Evolutionary conservation across 345 rosid species (phyloP), one percentile per base, ranked within the genome.

Genomic region (Hibiscus tridactylites): DNA sequence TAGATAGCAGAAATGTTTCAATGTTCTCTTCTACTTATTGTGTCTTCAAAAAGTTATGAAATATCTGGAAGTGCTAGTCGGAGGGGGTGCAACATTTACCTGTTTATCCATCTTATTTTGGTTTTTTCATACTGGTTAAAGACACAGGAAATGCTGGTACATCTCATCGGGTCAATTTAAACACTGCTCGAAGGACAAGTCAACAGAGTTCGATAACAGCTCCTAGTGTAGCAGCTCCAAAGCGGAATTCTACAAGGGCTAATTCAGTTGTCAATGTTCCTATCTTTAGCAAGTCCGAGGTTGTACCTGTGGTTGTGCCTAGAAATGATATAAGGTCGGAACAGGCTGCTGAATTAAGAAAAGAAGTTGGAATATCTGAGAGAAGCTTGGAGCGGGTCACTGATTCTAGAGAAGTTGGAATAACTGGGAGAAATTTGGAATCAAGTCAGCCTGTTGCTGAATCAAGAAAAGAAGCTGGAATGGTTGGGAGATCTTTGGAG

Each of bases 101-200:
- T 29, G 0, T 66, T 13, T 50, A n/a, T 74, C 71, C 49, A 73
- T 70, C 76, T 75, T 47, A 74, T 78, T 82, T 60, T 68, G 76
- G 67, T 72, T 78, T 77, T 66, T 79, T 4, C 74, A 42, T 79
- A 61, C 71, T 83, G 84, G 72, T 76, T 91, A 81, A 77, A 95
- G 97, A 90, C 78, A 72, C 93, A 56, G 96, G 96, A 87, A 89
- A 77, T 85, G 83, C 90, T 35, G 79, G 85, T 71, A 92, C 97
- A 79, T 97, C 97, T 80, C 97, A 88, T 77, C 85, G 86, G 81
- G 86, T 81, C 74, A 84, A 70, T 79, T 13, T 78, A 54, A 83
- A 80, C 73, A 68, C 81, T 72, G 86, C 75, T 65, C 67, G 81
- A 61, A 94, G 81, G 81, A 76, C 85, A 9, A 71, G 74, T 64